These are phyloP conservation scores for Aspergillus indologenus DNA, from an alignment of 495 filamentous ascomycete species.

Conservation along the genomic window DNA sequence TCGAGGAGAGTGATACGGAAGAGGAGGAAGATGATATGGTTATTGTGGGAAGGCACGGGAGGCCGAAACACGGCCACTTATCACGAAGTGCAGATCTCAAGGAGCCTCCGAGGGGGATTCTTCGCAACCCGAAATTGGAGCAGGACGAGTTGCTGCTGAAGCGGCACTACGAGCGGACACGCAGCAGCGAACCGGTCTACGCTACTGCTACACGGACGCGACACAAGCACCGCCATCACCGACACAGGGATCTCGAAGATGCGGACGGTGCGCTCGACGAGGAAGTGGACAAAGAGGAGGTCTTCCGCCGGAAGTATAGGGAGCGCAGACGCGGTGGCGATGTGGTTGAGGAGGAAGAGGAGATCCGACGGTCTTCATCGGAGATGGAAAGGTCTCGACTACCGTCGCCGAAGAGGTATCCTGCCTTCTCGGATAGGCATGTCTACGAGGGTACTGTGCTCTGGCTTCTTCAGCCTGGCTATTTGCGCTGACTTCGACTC, in stretches of 20 bases:
- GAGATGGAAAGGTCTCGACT: conserved; percentile 9
- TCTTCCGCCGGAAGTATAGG: neutral
- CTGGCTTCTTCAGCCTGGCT: neutral
- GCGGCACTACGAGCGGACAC: conserved; percentile 3
- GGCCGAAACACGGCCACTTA: neutral
- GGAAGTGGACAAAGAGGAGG: conserved; percentile 11
- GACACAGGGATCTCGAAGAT: conserved; percentile 9
- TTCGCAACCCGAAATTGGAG: conserved; percentile 3
- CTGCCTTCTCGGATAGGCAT: conserved; percentile 7
- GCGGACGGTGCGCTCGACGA: conserved; percentile 11
- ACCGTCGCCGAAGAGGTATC: conserved; percentile 9
- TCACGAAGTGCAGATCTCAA: conserved; percentile 9
- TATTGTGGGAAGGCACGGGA: conserved; percentile 15
- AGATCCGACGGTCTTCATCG: conserved; percentile 9
- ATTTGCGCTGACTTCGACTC: neutral
- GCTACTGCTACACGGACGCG: neutral
- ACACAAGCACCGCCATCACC: conserved; percentile 8
- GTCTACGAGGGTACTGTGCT: conserved; percentile 1
- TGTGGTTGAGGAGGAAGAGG: conserved; percentile 9
- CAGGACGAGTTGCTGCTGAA: conserved; percentile 1
- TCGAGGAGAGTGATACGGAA: conserved; percentile 20
- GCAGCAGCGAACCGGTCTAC: conserved; percentile 7
- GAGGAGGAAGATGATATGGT: conserved; percentile 30
- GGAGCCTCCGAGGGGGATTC: conserved; percentile 3
- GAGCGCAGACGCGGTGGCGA: conserved; percentile 4